Conservation (phyloP, 208 protist species). For the Trichomonas tenax region DNA sequence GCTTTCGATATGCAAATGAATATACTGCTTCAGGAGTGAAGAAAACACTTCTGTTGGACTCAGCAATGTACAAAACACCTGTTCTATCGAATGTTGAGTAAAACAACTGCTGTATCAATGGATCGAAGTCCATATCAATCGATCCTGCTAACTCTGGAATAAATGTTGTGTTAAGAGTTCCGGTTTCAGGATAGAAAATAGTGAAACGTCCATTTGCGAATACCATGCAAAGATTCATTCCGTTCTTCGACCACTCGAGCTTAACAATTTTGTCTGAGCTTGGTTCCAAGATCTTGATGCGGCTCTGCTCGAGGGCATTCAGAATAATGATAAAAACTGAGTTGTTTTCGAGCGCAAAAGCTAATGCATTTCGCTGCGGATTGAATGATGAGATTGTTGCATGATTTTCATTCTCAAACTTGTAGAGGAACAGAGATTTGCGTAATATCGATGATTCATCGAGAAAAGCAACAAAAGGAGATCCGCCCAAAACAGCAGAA, state of each 20-base stretch:
- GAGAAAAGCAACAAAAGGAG: not conserved
- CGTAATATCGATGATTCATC: not conserved
- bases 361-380: not conserved
- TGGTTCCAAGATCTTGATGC: not conserved
- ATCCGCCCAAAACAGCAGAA: not conserved
- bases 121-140: not conserved
- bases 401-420: not conserved
- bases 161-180: not conserved
- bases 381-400: not conserved
- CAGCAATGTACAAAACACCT: not conserved
- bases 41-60: not conserved
- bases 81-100: not conserved
- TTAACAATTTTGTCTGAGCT: not conserved
- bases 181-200: not conserved
- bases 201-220: not conserved
- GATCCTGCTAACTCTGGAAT: not conserved
- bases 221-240: not conserved
- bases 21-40: not conserved
- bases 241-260: not conserved
- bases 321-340: not conserved
- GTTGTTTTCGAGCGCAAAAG: not conserved
- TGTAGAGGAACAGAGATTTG: not conserved
- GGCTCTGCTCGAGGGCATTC: not conserved
- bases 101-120: not conserved
- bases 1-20: not conserved